Conservation (phyloP, 768 basidiomycete species). For the Trametes maxima region DNA sequence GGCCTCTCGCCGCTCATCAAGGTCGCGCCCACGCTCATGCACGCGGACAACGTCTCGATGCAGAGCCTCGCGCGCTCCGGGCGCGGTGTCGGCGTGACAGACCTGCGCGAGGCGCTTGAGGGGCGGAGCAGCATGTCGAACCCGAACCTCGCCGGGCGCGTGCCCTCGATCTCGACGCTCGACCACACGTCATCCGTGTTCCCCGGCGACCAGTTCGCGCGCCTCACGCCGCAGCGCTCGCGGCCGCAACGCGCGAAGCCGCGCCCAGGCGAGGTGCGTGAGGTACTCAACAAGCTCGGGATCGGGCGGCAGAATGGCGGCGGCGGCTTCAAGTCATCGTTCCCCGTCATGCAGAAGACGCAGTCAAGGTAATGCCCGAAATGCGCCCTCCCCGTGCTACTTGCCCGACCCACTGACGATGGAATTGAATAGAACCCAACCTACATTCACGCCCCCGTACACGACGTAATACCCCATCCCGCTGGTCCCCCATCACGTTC, state of each 20-base stretch:
- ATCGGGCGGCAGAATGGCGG: constrained; percentile 70
- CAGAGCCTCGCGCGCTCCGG: constrained; percentile 81
- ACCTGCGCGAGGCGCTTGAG: constrained; percentile 87
- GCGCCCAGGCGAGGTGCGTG: constrained; percentile 72
- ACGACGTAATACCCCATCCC: constrained; percentile 28
- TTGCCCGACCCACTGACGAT: neutral
- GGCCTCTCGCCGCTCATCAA: constrained; percentile 75
- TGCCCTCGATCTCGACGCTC: constrained; percentile 76
- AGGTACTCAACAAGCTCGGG: constrained; percentile 81
- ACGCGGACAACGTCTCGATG: constrained; percentile 86
- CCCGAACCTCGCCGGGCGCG: constrained; percentile 58
- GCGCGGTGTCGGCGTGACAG: constrained; percentile 82
- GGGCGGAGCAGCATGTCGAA: constrained; percentile 85
- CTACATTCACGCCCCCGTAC: constrained; percentile 37
- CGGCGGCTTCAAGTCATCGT: constrained; percentile 71
- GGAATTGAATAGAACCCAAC: constrained; percentile 14
- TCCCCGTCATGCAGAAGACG: constrained; percentile 54
- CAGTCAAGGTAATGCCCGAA: constrained; percentile 39
- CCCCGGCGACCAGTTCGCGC: constrained; percentile 40
- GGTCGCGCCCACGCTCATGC: constrained; percentile 86
- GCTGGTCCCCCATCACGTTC: neutral
- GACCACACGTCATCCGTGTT: constrained; percentile 62
- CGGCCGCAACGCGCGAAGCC: constrained; percentile 50
- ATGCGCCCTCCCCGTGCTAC: neutral
- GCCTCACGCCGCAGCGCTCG: constrained; percentile 56